A percentile compares a stretch with the other conserved stretches of the same genome.
Conservation (phyloP, 2,329 filamentous ascomycete species). For the Penicillium sp. region DNA sequence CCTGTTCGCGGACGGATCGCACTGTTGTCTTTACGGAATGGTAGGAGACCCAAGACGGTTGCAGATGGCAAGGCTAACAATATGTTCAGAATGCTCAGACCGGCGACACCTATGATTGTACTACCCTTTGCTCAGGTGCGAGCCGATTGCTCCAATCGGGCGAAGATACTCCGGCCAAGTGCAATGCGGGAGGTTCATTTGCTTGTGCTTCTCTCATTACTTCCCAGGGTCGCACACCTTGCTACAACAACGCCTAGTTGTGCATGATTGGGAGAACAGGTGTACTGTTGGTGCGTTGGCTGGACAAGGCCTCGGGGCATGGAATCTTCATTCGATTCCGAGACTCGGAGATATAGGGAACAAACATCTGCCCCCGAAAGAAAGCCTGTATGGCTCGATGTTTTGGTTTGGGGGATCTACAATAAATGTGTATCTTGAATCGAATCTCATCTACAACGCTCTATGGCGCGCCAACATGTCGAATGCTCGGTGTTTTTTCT, state of each 20-base stretch:
- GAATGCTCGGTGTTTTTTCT: no score
- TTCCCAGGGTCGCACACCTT: not conserved
- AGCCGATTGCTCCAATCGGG: not conserved
- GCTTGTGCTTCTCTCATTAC: not conserved
- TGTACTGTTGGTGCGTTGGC: not conserved
- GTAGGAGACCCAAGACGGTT: not conserved
- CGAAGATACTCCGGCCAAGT: not conserved
- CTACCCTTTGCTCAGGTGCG: not conserved
- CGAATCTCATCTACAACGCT: no score
- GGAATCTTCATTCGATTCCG: no score
- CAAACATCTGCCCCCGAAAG: no score
- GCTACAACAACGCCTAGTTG: not conserved
- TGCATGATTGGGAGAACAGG: not conserved
- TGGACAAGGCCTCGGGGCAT: no score
- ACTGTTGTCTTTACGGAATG: not conserved
- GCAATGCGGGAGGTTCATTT: not conserved
- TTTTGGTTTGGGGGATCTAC: no score
- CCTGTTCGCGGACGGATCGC: not conserved
- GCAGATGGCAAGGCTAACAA: not conserved
- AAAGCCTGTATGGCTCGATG: no score
- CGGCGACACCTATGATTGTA: not conserved
- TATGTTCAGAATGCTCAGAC: not conserved
- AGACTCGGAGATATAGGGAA: no score
- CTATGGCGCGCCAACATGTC: no score
- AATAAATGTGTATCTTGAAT: no score